Evolutionary conservation across 2,329 filamentous ascomycete genomes (phyloP), one percentile per base, ranked within the genome.

Genomic region (Alternaria triticina): DNA sequence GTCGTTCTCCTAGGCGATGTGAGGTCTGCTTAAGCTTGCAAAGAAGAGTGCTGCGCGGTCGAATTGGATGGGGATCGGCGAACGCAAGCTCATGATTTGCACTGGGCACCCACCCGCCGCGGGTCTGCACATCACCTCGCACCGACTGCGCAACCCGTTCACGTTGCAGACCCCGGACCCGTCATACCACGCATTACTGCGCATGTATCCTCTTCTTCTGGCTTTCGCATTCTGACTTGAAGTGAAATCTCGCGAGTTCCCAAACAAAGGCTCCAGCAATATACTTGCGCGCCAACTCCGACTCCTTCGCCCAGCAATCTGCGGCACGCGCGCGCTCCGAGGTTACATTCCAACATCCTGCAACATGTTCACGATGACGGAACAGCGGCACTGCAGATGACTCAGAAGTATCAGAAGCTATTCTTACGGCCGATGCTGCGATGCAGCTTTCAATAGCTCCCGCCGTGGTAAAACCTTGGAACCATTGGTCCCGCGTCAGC

Each of bases 11-110:
- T 12, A 40, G 20, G 49, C 49, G 13, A 52, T 8, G 49, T 52
- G 49, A 52, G 30, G 49, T 52, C 30, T 40, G 20, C 49, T 52
- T 52, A 36, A 52, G 62, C 58, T 58, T 47, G 27, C 20, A 45
- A 46, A 44, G 61, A 40, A 25, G 33, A 46, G 25, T 50, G 50
- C 61, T n/a, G 45, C 28, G 22, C 27, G 25, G 17, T 59, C 46
- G 51, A 43, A 44, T 61, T 25, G 22, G 59, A 59, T 57, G 49
- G 61, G 12, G 65, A 65, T 67, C 65, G 62, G 46, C 62, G 30
- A 46, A 40, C 15, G 51, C 23, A 27, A n/a, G 30, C 55, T n/a
- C 12, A 47, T 55, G 62, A 65, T 65, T 60, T 27, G 51, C 50
- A 40, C 59, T 43, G 33, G 28, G 36, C 36, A 40, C 36, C 36